Conservation (phyloP, 768 basidiomycete genomes). For the Lentinula lateritia region DNA sequence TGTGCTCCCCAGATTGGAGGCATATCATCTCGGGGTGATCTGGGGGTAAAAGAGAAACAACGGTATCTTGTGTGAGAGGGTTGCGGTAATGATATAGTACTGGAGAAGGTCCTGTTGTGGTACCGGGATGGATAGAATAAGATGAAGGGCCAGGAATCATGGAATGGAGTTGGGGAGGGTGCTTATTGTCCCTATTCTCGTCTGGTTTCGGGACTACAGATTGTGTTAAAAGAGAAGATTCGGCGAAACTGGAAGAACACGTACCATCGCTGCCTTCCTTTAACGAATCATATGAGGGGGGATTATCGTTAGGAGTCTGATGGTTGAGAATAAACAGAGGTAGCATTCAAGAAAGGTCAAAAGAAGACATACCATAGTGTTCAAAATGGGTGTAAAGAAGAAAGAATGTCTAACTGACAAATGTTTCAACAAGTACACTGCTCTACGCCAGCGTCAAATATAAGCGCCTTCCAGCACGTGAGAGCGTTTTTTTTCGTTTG, state of each 20-base stretch:
- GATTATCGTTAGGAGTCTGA: slow-evolving; percentile 27
- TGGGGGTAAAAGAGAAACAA: slow-evolving; percentile 66
- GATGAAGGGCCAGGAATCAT: slow-evolving; percentile 18
- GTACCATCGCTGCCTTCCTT: slow-evolving; percentile 14
- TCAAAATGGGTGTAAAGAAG: neutral
- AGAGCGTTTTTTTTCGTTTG: neutral
- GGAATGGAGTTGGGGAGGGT: neutral
- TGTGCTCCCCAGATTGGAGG: slow-evolving; percentile 70
- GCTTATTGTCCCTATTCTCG: slow-evolving; percentile 12
- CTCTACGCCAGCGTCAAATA: neutral
- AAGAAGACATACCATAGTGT: slow-evolving; percentile 3
- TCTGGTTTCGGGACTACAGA: neutral
- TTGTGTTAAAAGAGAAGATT: neutral
- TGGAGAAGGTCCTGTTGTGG: slow-evolving; percentile 31
- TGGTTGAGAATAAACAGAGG: neutral
- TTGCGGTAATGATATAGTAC: slow-evolving; percentile 67
- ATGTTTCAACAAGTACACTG: neutral
- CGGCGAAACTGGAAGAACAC: neutral
- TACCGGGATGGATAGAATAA: slow-evolving; percentile 15
- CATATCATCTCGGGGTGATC: slow-evolving; percentile 83
- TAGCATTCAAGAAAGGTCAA: neutral
- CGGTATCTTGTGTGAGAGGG: slow-evolving; percentile 48
- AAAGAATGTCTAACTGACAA: neutral
- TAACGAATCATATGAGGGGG: slow-evolving; percentile 45
- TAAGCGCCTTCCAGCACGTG: neutral